Conservation (phyloP, 805 yeast genomes). For the Wickerhamiella allomyrinae region DNA sequence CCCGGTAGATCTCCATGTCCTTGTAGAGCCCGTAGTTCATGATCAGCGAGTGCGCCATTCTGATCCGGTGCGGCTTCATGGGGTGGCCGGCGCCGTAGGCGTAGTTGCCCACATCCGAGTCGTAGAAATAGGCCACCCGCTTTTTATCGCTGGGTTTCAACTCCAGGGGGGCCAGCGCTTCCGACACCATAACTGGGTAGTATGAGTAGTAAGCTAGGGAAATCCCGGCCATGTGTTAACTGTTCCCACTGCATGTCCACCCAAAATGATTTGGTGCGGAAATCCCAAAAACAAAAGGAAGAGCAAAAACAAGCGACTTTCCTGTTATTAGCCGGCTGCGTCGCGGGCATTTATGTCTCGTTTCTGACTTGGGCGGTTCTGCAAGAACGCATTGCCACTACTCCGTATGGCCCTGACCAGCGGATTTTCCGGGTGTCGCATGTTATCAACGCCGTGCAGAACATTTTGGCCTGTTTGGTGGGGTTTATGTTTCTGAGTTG, state of each 20-base stretch:
- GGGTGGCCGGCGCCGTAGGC: conserved; percentile 98
- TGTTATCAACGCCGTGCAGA: conserved; percentile 63
- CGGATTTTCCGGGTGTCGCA: conserved; percentile 60
- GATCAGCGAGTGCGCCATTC: conserved; percentile 94
- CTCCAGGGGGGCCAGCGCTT: conserved; percentile 48
- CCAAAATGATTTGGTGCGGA: too few species aligned
- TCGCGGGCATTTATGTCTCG: conserved; percentile 65
- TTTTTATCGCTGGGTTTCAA: conserved; percentile 42
- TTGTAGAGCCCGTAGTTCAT: conserved; percentile 95
- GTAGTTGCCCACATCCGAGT: conserved; percentile 90
- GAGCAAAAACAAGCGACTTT: neutral
- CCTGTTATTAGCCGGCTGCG: conserved; percentile 21
- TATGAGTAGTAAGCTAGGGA: neutral
- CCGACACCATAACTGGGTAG: conserved; percentile 13
- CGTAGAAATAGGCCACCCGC: conserved; percentile 67
- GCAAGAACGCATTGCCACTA: conserved; percentile 75
- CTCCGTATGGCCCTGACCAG: conserved; percentile 46
- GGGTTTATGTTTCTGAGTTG: conserved; percentile 45
- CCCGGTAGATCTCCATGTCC: conserved; percentile 93
- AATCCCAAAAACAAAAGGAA: neutral
- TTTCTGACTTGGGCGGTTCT: conserved; percentile 85
- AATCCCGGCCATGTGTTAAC: too few species aligned
- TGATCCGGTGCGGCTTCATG: conserved; percentile 96
- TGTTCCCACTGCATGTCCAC: too few species aligned
- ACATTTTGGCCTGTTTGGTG: conserved; percentile 51